phyloP scores from a whole-genome alignment of 1,284 basidiomycete species.

The Cryptococcus sp. region DNA sequence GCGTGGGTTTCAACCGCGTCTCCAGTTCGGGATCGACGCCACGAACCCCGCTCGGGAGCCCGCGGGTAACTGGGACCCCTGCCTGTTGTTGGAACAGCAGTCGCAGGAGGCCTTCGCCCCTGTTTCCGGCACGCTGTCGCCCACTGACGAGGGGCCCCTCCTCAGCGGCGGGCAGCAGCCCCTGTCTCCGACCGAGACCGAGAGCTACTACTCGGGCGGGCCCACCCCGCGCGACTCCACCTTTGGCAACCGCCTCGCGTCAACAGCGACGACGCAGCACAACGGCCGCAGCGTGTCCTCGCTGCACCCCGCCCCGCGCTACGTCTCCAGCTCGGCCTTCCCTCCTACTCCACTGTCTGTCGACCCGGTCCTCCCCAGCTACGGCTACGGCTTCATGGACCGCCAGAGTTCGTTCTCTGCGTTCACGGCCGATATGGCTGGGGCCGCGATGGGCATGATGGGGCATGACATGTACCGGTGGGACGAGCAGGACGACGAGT shows the following conservation, averaged over 20 bases:
- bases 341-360: conserved; percentile 8
- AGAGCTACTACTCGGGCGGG: background rate
- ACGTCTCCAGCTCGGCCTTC: conserved; percentile 12
- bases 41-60: background rate
- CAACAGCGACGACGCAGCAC: conserved; percentile 1
- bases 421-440: conserved; percentile 3
- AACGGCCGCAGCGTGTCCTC: conserved; percentile 5
- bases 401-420: conserved; percentile 7
- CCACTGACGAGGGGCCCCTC: background rate
- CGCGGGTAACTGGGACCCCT: background rate
- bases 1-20: background rate
- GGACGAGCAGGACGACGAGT: conserved; percentile 7
- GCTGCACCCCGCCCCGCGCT: conserved; percentile 1
- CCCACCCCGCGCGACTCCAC: conserved; percentile 7
- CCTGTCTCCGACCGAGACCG: conserved; percentile 10
- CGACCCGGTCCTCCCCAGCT: background rate
- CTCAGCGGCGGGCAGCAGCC: conserved; percentile 7
- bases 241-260: conserved; percentile 2
- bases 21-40: background rate
- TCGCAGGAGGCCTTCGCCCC: background rate
- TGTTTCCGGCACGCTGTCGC: background rate
- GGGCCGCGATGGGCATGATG: conserved; percentile 3
- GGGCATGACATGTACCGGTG: conserved; percentile 8
- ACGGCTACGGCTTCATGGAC: conserved; percentile 4
- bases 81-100: background rate